Evolutionary conservation across 148 eudicot genomes (phyloP).

Genomic region (Linanthus parryae): DNA sequence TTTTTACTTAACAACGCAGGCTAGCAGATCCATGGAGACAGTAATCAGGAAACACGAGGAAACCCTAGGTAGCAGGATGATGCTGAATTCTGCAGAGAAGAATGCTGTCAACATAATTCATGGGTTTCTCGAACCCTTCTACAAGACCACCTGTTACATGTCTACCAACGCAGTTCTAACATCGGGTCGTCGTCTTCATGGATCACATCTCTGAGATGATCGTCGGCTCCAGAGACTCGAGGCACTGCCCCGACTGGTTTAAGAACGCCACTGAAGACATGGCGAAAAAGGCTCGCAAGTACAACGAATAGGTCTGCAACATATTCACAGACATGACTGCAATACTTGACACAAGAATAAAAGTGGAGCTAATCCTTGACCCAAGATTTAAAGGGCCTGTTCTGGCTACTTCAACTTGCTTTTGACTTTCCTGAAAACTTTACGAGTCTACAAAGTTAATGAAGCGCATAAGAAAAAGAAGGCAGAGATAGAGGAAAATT

Average conservation of each 20-base stretch:
- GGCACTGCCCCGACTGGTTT: constrained; percentile 77
- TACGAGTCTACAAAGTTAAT: no score
- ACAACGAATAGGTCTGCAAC: constrained; percentile 58
- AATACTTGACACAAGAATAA: constrained; percentile 79
- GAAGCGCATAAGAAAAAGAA: no score
- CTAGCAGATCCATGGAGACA: constrained; percentile 65
- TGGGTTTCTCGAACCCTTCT: constrained; percentile 65
- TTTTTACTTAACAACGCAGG: constrained; percentile 37
- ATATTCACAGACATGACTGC: constrained; percentile 71
- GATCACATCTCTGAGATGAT: constrained; percentile 79
- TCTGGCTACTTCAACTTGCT: no score
- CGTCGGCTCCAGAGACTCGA: constrained; percentile 53
- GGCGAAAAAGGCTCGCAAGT: constrained; percentile 42
- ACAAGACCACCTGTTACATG: constrained; percentile 68
- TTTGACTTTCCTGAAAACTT: no score
- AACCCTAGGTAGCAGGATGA: constrained; percentile 43
- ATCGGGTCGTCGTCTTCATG: constrained; percentile 74
- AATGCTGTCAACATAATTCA: constrained; percentile 53
- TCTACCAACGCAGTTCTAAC: constrained; percentile 58
- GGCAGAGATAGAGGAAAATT: no score
- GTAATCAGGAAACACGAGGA: constrained; percentile 59
- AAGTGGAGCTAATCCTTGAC: constrained; percentile 76
- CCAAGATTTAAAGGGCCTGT: no score
- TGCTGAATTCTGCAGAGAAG: constrained; percentile 55
- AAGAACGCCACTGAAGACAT: constrained; percentile 57